phyloP scores from a whole-genome alignment of 2,329 filamentous ascomycete species.

The Exophiala xenobiotica region DNA sequence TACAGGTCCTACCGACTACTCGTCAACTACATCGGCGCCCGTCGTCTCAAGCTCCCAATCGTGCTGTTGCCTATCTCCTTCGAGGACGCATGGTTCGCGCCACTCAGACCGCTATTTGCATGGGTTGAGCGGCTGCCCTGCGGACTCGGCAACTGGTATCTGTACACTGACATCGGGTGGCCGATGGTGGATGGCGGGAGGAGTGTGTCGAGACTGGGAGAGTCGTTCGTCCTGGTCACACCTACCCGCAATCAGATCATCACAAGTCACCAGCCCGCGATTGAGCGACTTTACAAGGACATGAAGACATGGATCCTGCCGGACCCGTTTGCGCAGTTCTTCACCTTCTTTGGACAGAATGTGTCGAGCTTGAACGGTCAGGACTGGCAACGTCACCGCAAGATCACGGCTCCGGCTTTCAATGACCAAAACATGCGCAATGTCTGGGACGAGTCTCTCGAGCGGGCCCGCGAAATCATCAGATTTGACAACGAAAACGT shows the following conservation, averaged over 20 bases:
- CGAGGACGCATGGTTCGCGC: conserved; percentile 8
- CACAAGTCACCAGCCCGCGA: background rate
- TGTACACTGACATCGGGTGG: conserved; percentile 15
- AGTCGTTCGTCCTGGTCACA: conserved; percentile 10
- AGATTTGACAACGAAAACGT: background rate
- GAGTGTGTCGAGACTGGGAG: background rate
- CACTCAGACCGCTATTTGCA: conserved; percentile 5
- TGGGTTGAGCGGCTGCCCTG: conserved; percentile 10
- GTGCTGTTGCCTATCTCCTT: conserved; percentile 4
- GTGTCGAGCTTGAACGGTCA: conserved; percentile 33
- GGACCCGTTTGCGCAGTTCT: conserved; percentile 3
- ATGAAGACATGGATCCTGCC: conserved; percentile 3
- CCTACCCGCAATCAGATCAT: conserved; percentile 2
- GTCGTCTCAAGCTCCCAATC: conserved; percentile 8
- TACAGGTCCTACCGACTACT: background rate
- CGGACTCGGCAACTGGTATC: conserved; percentile 11
- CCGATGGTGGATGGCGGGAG: conserved; percentile 1
- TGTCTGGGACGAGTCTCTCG: conserved; percentile 41
- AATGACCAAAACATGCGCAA: conserved; percentile 43
- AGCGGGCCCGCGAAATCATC: conserved; percentile 27
- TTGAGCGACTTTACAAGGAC: background rate
- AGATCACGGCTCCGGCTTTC: conserved; percentile 43
- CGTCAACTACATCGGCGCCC: conserved; percentile 13
- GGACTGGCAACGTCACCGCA: conserved; percentile 42
- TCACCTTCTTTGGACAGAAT: conserved; percentile 37